Evolutionary conservation across 305 asterid species (phyloP).

Genomic region (Fraxinus xanthoxyloides): DNA sequence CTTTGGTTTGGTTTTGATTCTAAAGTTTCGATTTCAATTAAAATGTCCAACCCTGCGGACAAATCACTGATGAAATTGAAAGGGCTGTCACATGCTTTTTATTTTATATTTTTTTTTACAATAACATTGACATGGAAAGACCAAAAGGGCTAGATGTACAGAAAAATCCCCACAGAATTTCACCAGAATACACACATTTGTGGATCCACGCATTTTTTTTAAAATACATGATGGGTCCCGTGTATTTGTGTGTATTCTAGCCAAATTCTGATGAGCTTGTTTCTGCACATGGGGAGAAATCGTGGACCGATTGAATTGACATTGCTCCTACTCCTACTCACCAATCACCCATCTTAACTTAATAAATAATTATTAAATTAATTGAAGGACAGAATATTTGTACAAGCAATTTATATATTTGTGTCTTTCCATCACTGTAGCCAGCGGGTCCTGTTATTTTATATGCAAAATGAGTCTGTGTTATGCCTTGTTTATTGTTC

Average conservation of each 20-base stretch:
- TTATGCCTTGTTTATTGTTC: neutral
- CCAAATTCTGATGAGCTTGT: too few species aligned
- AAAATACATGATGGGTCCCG: too few species aligned
- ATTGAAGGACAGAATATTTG: neutral
- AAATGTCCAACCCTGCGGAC: neutral
- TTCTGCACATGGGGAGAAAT: too few species aligned
- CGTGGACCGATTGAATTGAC: neutral
- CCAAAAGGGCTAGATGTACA: too few species aligned
- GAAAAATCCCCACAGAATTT: too few species aligned
- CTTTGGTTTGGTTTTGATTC: neutral
- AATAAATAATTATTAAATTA: neutral
- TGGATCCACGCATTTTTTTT: too few species aligned
- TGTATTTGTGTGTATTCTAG: too few species aligned
- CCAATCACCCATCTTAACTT: neutral
- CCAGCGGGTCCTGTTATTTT: neutral
- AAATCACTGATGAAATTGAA: neutral
- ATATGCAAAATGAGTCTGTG: neutral
- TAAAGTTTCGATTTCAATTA: neutral
- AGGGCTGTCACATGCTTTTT: neutral
- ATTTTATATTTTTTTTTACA: neutral
- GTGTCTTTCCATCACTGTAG: neutral
- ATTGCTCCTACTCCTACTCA: neutral
- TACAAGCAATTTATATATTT: conserved; percentile 1
- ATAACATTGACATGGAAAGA: neutral
- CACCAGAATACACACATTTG: too few species aligned